Conservation (phyloP, 805 yeast species). For the Yarrowia sp. region DNA sequence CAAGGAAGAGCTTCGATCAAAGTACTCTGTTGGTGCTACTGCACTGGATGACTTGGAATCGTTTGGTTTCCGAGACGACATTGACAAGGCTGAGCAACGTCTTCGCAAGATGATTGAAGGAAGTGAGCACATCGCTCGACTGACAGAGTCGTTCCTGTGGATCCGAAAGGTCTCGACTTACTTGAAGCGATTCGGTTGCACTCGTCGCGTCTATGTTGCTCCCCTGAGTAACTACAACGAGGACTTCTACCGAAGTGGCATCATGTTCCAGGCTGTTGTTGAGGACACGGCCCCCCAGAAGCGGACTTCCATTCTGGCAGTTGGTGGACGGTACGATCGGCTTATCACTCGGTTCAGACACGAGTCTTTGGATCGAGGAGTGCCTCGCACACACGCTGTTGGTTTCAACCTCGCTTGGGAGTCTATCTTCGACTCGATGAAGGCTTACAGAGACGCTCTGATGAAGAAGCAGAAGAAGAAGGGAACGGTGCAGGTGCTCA, state of each 20-base stretch:
- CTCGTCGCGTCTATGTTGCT: slow-evolving; percentile 57
- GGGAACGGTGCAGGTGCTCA: slow-evolving; percentile 31
- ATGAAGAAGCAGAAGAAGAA: slow-evolving; percentile 30
- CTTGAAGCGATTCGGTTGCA: slow-evolving; percentile 58
- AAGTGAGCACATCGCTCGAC: slow-evolving; percentile 57
- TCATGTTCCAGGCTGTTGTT: slow-evolving; percentile 84
- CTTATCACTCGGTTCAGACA: slow-evolving; percentile 67
- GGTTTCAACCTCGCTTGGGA: slow-evolving; percentile 86
- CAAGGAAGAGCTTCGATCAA: slow-evolving; percentile 53
- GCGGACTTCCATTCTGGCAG: slow-evolving; percentile 54
- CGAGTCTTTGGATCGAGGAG: slow-evolving; percentile 42
- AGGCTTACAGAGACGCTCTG: slow-evolving; percentile 34
- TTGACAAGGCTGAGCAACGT: slow-evolving; percentile 60
- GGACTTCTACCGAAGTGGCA: slow-evolving; percentile 71
- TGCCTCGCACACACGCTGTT: slow-evolving; percentile 59
- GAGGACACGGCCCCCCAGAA: slow-evolving; percentile 45
- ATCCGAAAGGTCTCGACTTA: slow-evolving; percentile 57
- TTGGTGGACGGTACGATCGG: slow-evolving; percentile 91
- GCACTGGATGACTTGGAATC: slow-evolving; percentile 75
- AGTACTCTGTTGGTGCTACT: slow-evolving; percentile 75
- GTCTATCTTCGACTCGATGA: slow-evolving; percentile 52
- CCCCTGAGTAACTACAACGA: slow-evolving; percentile 85
- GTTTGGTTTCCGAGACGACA: slow-evolving; percentile 72
- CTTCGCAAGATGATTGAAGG: slow-evolving; percentile 71
- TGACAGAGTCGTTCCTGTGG: slow-evolving; percentile 63